Evolutionary conservation across 2,329 filamentous ascomycete species (phyloP).

Genomic region (Stagonosporopsis rhizophila): DNA sequence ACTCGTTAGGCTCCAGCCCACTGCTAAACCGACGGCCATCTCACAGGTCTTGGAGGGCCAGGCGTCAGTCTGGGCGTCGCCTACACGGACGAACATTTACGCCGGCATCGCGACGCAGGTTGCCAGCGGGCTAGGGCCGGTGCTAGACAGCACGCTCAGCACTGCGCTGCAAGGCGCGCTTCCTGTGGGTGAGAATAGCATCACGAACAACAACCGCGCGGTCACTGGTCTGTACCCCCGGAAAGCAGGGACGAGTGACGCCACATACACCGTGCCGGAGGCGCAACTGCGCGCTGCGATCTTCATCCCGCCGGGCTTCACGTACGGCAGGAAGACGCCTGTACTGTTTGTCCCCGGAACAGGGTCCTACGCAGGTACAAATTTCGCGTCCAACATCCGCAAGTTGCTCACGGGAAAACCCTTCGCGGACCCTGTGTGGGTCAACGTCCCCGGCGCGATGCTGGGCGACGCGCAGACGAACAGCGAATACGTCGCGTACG

Average conservation of each 20-base stretch:
- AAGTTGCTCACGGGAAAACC: constrained; percentile 52
- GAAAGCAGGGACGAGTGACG: constrained; percentile 51
- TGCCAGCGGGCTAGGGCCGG: constrained; percentile 25
- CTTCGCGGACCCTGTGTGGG: constrained; percentile 55
- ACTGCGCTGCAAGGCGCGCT: constrained; percentile 21
- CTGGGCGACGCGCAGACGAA: constrained; percentile 60
- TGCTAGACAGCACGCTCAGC: constrained; percentile 26
- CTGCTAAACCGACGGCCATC: constrained; percentile 26
- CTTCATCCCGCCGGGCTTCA: constrained; percentile 59
- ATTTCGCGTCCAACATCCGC: constrained; percentile 57
- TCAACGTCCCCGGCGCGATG: constrained; percentile 61
- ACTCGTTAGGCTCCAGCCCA: constrained; percentile 24
- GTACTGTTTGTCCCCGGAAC: constrained; percentile 64
- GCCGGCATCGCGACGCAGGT: constrained; percentile 31
- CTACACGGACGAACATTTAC: constrained; percentile 27
- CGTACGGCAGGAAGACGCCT: constrained; percentile 53
- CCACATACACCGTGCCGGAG: constrained; percentile 59
- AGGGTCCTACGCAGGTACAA: constrained; percentile 55
- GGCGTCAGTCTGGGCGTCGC: constrained; percentile 26
- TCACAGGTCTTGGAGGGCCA: constrained; percentile 17
- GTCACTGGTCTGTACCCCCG: constrained; percentile 46
- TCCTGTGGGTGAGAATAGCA: constrained; percentile 29
- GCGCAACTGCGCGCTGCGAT: constrained; percentile 58
- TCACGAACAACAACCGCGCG: constrained; percentile 33
- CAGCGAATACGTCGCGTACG: constrained; percentile 64